Evolutionary conservation across 2,329 filamentous ascomycete species (phyloP), one percentile per base, ranked within the genome.

Genomic region (Fusarium sublunatum): DNA sequence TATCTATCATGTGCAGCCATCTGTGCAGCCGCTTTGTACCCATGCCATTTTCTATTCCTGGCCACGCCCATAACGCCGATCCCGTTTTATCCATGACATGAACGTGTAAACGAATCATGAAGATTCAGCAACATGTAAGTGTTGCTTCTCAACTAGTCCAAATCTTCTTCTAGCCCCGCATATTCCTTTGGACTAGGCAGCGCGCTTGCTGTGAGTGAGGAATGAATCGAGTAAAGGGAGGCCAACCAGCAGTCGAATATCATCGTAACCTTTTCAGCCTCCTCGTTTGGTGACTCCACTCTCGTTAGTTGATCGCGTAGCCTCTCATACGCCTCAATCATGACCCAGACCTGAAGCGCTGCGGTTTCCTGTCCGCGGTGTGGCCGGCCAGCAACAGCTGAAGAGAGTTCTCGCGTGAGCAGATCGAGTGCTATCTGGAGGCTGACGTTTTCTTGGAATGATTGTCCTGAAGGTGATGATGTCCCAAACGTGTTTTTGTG

Each of bases 271-370:
- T 68, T 69, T 31, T 57, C 48, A 29, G 64, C 58, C 58, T 79
- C 75, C 12, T 79, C 59, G 2, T 77, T 70, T 1, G 63, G 62
- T 29, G 72, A 59, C 53, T 76, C 73, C 67, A 74, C 74, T 3
- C 70, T 74, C 1, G 73, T 66, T 1, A 86, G 68, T 64, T 79
- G 78, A 39, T 84, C 80, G 13, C 81, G 76, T 53, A 86, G 72
- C 56, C 77, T 77, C 75, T 86, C 83, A 65, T 86, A 86, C 3
- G 83, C 83, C 64, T 86, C 83, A 46, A 86, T 86, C 83, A 86
- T 86, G 39, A 83, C 77, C 79, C 81, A 82, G 15, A 86, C 70
- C 67, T 86, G 83, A 36, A 86, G 67, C 2, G 80, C 78, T 12
- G 82, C 78, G 0, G 77, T 76, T 32, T 80, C 76, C 3, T 62